Evolutionary conservation across 2,329 filamentous ascomycete species (phyloP).

Genomic region (Pseudogymnoascus pannorum): DNA sequence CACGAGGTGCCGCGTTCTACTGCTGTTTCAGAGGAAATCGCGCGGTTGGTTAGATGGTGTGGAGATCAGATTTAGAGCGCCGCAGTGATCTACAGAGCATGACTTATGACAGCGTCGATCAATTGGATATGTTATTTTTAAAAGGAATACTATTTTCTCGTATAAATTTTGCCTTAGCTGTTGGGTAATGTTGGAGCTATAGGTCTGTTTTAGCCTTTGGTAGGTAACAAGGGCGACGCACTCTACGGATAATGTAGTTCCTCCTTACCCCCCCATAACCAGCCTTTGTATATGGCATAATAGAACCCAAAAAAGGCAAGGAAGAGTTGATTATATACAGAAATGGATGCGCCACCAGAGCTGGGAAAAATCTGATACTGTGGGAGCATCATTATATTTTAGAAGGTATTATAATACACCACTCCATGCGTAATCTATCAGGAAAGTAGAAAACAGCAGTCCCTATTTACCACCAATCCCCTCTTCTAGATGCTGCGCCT

Average conservation of each 20-base stretch:
- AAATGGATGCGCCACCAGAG: too few relatives aligned
- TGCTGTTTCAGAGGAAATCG: conserved; percentile 28
- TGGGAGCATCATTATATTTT: neutral
- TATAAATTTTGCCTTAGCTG: neutral
- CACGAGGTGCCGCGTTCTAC: conserved; percentile 36
- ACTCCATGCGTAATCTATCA: conserved; percentile 2
- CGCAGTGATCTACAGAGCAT: neutral
- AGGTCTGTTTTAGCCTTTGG: too few relatives aligned
- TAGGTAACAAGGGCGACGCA: too few relatives aligned
- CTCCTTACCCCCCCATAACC: too few relatives aligned
- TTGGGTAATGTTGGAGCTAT: too few relatives aligned
- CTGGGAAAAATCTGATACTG: neutral
- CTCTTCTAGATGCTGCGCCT: neutral
- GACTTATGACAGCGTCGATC: neutral
- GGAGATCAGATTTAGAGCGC: neutral
- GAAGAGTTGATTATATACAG: too few relatives aligned
- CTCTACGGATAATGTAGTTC: too few relatives aligned
- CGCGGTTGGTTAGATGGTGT: conserved; percentile 18
- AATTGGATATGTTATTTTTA: neutral
- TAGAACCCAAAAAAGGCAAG: too few relatives aligned
- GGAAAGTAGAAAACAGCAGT: neutral
- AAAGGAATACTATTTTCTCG: neutral
- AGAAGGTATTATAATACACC: conserved; percentile 5
- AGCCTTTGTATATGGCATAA: too few relatives aligned
- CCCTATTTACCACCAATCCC: neutral